Base-by-base conservation (phyloP, 441 rosid species). In the Pelargonium myrrhifolium region DNA sequence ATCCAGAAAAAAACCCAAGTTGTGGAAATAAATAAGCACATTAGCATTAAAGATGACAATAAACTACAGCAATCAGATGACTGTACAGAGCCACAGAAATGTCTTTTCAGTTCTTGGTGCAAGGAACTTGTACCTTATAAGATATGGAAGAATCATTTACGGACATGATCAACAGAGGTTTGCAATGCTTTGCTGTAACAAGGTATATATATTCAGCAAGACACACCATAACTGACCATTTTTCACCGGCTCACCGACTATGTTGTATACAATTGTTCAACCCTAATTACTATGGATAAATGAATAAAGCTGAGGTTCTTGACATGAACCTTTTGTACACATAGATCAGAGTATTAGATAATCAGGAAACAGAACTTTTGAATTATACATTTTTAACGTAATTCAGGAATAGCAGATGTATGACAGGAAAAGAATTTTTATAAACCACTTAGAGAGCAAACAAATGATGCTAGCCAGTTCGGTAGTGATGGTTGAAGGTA, bases 1-100 rank as follows among this genome's bases (percentile, higher is more conserved):
- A 64, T 66, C 65, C n/a, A n/a, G n/a, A 39, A 28, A n/a, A 58
- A 62, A 62, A 20, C 53, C 71, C 26, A 22, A 62, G 24, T 28
- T n/a, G 20, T n/a, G n/a, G n/a, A n/a, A 61, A 20, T 7, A 53
- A 58, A 37, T 68, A 76, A 51, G 59, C 17, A 14, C 11, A 14
- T 51, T 4, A 28, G 35, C 0, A 51, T 4, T 51, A 51, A 14
- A 51, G 59, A 51, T 14, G 21, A 51, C n/a, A 2, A 51, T 51
- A 51, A 18, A 8, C 6, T 51, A 39, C 43, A 39, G 43, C 43
- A 6, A 8, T 39, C 43, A 39, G 43, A 6, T 39, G 11, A 39
- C 43, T 0, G 43, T 20, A 22, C 26, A 65, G 6, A 21, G 35
- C 22, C 22, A 14, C 61, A 31, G 18, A n/a, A 64, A 37, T 15